phyloP scores from a whole-genome alignment of 208 protist species.

The Leishmania martiniquensis region DNA sequence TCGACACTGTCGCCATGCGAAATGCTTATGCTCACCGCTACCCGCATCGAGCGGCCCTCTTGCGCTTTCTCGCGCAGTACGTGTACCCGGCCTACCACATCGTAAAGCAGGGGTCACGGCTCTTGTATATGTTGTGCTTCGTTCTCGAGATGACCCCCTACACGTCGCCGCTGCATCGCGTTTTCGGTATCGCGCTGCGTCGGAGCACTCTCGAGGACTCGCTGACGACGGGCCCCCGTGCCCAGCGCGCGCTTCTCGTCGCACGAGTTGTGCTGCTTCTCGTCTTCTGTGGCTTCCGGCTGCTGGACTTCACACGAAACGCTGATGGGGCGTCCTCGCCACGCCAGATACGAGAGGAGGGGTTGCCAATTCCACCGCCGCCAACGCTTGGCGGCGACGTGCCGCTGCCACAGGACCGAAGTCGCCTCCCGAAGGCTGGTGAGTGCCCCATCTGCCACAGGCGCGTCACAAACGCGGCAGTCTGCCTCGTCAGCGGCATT shows the following conservation, averaged over 20 bases:
- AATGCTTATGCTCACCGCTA: conserved; percentile 46
- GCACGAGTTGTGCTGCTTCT: conserved; percentile 64
- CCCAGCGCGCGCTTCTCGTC: conserved; percentile 51
- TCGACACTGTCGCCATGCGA: conserved; percentile 54
- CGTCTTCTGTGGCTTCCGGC: conserved; percentile 66
- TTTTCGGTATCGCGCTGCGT: conserved; percentile 63
- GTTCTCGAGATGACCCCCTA: conserved; percentile 78
- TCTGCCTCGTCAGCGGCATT: conserved; percentile 64
- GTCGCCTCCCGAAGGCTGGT: conserved; percentile 40
- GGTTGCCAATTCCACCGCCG: conserved; percentile 66
- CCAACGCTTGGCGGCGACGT: conserved; percentile 70
- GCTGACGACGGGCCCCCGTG: conserved; percentile 37
- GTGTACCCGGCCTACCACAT: conserved; percentile 65
- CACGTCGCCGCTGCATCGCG: conserved; percentile 48
- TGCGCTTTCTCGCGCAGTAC: conserved; percentile 40
- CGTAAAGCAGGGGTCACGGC: conserved; percentile 28
- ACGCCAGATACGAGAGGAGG: conserved; percentile 27
- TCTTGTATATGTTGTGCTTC: conserved; percentile 65
- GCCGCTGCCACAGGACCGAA: conserved; percentile 21
- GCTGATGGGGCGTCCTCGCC: conserved; percentile 21
- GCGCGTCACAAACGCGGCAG: conserved; percentile 66
- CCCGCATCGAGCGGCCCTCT: conserved; percentile 41
- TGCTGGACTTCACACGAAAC: conserved; percentile 59
- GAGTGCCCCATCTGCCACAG: conserved; percentile 70
- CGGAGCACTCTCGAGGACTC: conserved; percentile 49